Percentiles rank a stretch among this genome's conserved stretches.
These are phyloP conservation scores for Silybum marianum DNA, from an alignment of 129 eudicot species.

Conservation along the genomic window DNA sequence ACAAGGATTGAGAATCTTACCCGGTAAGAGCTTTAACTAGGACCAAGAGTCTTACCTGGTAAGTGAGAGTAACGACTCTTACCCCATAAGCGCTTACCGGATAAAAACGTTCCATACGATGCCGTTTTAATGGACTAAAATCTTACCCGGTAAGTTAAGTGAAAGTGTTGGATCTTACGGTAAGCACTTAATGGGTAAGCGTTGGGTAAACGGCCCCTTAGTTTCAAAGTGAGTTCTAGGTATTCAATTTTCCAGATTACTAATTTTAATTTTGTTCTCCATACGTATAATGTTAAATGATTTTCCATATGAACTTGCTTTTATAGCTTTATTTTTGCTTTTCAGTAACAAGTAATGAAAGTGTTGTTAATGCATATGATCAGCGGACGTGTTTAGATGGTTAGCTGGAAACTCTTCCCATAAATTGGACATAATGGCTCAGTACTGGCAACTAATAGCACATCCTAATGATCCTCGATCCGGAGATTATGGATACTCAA, in stretches of 20 bases:
- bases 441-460: conserved; percentile 81
- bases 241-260: neutral
- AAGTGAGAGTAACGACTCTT: no score
- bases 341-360: neutral
- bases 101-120: no score
- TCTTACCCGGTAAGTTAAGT: no score
- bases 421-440: conserved; percentile 75
- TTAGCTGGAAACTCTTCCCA: conserved; percentile 80
- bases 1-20: no score
- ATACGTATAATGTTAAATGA: neutral
- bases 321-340: neutral
- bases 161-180: no score
- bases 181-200: no score
- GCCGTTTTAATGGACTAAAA: no score
- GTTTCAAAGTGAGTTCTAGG: neutral
- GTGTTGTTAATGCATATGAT: conserved; percentile 18
- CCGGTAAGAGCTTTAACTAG: no score
- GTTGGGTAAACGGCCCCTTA: neutral
- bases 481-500: conserved; percentile 81
- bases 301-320: neutral
- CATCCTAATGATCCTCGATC: conserved; percentile 62
- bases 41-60: no score
- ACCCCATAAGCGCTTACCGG: no score
- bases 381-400: conserved; percentile 87
- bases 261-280: neutral